Percentiles rank a stretch among this genome's conserved stretches.
phyloP scores from a whole-genome alignment of 805 yeast species.

The Pichia rugopelliculosa region DNA sequence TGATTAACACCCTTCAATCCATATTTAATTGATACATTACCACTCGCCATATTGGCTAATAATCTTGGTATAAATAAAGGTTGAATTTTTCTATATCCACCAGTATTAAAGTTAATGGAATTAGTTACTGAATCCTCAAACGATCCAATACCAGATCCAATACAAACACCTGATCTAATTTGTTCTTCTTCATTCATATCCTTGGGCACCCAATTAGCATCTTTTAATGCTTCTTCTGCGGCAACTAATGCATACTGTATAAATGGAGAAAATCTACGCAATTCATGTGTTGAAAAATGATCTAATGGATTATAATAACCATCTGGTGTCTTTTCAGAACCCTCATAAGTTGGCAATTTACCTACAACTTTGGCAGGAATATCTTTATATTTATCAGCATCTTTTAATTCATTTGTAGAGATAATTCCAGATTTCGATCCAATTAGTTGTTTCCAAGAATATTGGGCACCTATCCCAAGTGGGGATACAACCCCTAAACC shows the following conservation, averaged over 20 bases:
- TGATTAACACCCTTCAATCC: conserved; percentile 82
- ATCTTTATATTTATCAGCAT: conserved; percentile 38
- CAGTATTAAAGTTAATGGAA: conserved; percentile 33
- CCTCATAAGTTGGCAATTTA: conserved; percentile 42
- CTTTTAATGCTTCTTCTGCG: conserved; percentile 65
- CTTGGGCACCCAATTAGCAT: conserved; percentile 48
- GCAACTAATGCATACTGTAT: conserved; percentile 77
- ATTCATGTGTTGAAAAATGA: conserved; percentile 41
- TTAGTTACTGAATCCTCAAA: conserved; percentile 65
- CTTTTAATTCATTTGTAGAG: conserved; percentile 40
- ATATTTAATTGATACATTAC: conserved; percentile 73
- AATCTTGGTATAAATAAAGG: conserved; percentile 84
- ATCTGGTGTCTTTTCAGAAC: conserved; percentile 28
- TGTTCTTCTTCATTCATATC: conserved; percentile 26
- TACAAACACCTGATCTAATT: conserved; percentile 58
- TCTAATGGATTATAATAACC: conserved; percentile 43
- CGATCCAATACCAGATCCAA: conserved; percentile 92
- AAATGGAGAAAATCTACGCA: conserved; percentile 60
- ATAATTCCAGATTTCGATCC: conserved; percentile 50
- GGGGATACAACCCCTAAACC: conserved; percentile 88
- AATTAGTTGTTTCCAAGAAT: conserved; percentile 48
- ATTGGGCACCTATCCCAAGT: conserved; percentile 59
- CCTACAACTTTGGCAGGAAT: conserved; percentile 76
- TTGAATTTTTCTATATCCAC: conserved; percentile 64
- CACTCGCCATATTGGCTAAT: conserved; percentile 90